Conservation (phyloP, 805 yeast genomes). For the Schizosaccharomyces octosporus region DNA sequence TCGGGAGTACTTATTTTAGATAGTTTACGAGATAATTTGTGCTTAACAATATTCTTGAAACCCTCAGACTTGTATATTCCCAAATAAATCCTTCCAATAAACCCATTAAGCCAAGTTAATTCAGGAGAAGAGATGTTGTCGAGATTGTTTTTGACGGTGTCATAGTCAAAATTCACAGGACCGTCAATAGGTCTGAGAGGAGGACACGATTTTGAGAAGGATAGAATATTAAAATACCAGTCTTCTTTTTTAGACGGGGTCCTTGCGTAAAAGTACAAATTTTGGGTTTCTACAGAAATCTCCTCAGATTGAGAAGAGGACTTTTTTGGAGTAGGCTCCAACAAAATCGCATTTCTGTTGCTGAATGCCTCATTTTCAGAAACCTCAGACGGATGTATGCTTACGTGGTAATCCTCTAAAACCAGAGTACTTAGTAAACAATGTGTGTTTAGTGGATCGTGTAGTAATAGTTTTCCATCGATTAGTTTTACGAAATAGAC, state of each 20-base stretch:
- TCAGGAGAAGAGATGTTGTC: background rate
- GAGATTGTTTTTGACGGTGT: background rate
- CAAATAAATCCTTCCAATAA: slow-evolving; percentile 60
- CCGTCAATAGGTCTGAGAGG: slow-evolving; percentile 13
- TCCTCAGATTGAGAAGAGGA: slow-evolving; percentile 52
- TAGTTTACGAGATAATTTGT: slow-evolving; percentile 43
- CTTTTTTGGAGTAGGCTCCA: slow-evolving; percentile 42
- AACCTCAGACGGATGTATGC: slow-evolving; percentile 63
- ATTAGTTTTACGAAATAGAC: slow-evolving; percentile 12
- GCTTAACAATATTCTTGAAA: slow-evolving; percentile 31
- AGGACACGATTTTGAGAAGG: slow-evolving; percentile 15
- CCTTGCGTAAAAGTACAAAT: slow-evolving; percentile 47
- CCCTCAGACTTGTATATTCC: slow-evolving; percentile 48
- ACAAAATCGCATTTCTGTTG: slow-evolving; percentile 53
- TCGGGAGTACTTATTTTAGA: slow-evolving; percentile 67
- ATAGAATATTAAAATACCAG: slow-evolving; percentile 53
- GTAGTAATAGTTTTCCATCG: slow-evolving; percentile 78
- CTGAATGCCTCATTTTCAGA: slow-evolving; percentile 62
- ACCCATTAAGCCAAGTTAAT: slow-evolving; percentile 55
- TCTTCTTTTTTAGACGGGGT: slow-evolving; percentile 70
- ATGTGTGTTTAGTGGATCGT: slow-evolving; percentile 30
- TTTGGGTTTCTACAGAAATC: slow-evolving; percentile 42
- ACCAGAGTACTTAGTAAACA: slow-evolving; percentile 61
- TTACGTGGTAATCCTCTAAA: slow-evolving; percentile 39
- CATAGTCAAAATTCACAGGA: background rate